phyloP scores from a whole-genome alignment of 1,284 basidiomycete genomes.

The Malassezia psittaci region DNA sequence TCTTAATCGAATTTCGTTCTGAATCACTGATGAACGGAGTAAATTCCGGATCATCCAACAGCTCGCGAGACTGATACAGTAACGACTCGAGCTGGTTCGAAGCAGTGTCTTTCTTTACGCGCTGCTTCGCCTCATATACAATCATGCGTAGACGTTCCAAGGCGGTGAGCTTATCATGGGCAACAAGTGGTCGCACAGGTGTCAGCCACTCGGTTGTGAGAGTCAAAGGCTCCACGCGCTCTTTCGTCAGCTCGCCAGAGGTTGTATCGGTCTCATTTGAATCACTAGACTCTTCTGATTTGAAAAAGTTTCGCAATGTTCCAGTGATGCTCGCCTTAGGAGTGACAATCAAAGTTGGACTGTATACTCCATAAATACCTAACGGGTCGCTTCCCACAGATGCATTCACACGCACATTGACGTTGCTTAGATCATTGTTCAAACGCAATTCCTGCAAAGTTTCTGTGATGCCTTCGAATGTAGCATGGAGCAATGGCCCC shows the following conservation, averaged over 20 bases:
- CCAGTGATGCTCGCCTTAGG: constrained; percentile 37
- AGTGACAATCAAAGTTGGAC: constrained; percentile 31
- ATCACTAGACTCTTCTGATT: constrained; percentile 21
- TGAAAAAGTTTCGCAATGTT: constrained; percentile 38
- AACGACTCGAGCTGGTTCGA: constrained; percentile 84
- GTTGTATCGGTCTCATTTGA: constrained; percentile 12
- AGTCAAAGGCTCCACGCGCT: constrained; percentile 15
- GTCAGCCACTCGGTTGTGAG: constrained; percentile 24
- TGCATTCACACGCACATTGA: constrained; percentile 38
- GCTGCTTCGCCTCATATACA: constrained; percentile 65
- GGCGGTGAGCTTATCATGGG: constrained; percentile 29
- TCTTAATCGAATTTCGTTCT: constrained; percentile 61
- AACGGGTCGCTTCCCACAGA: constrained; percentile 31
- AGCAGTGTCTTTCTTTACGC: constrained; percentile 73
- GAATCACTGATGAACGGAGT: constrained; percentile 63
- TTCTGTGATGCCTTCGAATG: constrained; percentile 30
- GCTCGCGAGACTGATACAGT: constrained; percentile 76
- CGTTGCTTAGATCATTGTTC: constrained; percentile 27
- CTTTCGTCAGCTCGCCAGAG: constrained; percentile 1
- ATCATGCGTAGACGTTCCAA: constrained; percentile 50
- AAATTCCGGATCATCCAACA: constrained; percentile 60
- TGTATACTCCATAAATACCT: constrained; percentile 32
- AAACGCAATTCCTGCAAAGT: constrained; percentile 29
- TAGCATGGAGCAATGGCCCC: constrained; percentile 24
- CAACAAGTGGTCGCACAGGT: constrained; percentile 24